Evolutionary conservation across 1,139 yeast species (phyloP).

Genomic region (Candida frijolesensis): DNA sequence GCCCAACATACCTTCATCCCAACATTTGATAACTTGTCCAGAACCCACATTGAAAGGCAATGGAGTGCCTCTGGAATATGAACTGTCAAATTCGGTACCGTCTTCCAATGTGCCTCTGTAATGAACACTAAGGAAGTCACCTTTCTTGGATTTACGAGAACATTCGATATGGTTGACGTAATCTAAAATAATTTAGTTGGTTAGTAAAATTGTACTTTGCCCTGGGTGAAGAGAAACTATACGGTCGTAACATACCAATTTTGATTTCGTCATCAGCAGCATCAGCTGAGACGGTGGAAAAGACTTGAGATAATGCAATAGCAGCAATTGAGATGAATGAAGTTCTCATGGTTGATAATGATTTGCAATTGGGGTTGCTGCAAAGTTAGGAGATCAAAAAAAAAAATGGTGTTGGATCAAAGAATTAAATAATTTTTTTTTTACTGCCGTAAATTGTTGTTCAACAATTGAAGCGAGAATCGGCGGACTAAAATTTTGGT

Average conservation of each 20-base stretch:
- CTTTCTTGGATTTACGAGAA: slow-evolving; percentile 53
- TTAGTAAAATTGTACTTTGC: slow-evolving; percentile 11
- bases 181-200: slow-evolving; percentile 15
- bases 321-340: slow-evolving; percentile 12
- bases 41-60: slow-evolving; percentile 68
- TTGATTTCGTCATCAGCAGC: slow-evolving; percentile 23
- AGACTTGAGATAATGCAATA: slow-evolving; percentile 11
- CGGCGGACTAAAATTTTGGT: neutral
- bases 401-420: neutral
- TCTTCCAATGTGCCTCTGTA: slow-evolving; percentile 71
- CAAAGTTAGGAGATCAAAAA: slow-evolving; percentile 3
- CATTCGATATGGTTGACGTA: slow-evolving; percentile 52
- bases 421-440: neutral
- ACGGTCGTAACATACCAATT: slow-evolving; percentile 27
- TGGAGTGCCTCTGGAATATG: slow-evolving; percentile 65
- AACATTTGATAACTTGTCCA: slow-evolving; percentile 81
- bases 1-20: slow-evolving; percentile 79
- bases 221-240: neutral
- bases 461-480: neutral
- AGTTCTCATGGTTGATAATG: slow-evolving; percentile 12
- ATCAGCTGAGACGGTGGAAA: slow-evolving; percentile 13
- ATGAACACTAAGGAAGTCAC: slow-evolving; percentile 72
- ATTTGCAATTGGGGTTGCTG: neutral
- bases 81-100: slow-evolving; percentile 77
- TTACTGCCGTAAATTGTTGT: neutral